phyloP scores from a whole-genome alignment of 2,329 filamentous ascomycete species.

The Emergomyces orientalis region DNA sequence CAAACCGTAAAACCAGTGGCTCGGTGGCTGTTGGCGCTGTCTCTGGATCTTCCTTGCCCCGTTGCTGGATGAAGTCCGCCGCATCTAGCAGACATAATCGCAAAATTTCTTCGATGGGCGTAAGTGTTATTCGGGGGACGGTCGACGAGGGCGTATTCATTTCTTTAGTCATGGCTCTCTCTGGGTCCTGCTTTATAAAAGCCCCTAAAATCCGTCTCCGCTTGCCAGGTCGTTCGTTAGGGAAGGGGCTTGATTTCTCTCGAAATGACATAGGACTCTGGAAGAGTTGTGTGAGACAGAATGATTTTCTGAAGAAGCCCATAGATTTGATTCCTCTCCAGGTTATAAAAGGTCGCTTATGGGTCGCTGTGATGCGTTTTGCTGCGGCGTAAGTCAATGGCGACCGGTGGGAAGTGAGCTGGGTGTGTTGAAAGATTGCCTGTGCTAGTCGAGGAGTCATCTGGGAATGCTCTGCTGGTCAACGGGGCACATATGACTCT shows the following conservation, averaged over 20 bases:
- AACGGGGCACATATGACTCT: neutral
- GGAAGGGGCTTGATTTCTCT: constrained; percentile 15
- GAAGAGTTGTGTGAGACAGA: neutral
- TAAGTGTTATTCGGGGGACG: constrained; percentile 49
- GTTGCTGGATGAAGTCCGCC: constrained; percentile 52
- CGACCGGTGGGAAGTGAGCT: neutral
- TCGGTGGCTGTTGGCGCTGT: constrained; percentile 12
- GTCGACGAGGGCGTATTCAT: constrained; percentile 8
- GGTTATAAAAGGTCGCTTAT: neutral
- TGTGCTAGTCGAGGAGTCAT: constrained; percentile 2
- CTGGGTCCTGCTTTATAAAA: constrained; percentile 8
- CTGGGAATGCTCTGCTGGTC: neutral
- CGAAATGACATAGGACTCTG: constrained; percentile 22
- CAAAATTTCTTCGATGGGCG: constrained; percentile 60
- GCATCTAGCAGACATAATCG: constrained; percentile 72
- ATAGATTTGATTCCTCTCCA: neutral
- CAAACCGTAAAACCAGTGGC: constrained; percentile 37
- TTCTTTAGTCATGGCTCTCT: constrained; percentile 19
- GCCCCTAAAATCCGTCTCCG: constrained; percentile 24
- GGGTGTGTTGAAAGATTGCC: neutral
- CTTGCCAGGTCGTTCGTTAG: constrained; percentile 24
- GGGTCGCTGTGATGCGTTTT: neutral
- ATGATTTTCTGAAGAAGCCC: neutral
- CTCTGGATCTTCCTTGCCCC: constrained; percentile 32
- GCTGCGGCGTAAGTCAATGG: neutral